These are phyloP conservation scores for Euphorbia schlechtendalii DNA, from an alignment of 441 rosid species.

Conservation along the genomic window DNA sequence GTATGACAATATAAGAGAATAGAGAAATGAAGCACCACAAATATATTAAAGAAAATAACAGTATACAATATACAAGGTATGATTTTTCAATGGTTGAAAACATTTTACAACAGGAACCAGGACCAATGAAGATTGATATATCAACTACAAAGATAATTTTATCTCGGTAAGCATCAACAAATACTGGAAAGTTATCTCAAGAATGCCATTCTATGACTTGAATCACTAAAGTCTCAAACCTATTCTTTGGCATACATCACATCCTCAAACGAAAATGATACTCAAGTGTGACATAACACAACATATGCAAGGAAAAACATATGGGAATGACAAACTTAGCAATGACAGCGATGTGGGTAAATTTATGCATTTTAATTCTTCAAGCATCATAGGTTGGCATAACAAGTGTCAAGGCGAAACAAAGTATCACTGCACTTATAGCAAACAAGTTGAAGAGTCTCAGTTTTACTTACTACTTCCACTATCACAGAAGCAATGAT, in stretches of 20 bases:
- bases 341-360: background rate
- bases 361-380: background rate
- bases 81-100: background rate
- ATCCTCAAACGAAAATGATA: background rate
- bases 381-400: background rate
- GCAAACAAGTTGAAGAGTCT: background rate
- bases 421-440: background rate
- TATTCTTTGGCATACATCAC: background rate
- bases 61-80: background rate
- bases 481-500: too few species aligned
- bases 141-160: background rate
- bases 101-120: background rate
- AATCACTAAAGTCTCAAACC: too few species aligned
- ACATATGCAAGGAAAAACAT: background rate
- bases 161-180: background rate
- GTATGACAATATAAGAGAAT: background rate
- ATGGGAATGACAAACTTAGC: background rate
- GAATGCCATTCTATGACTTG: background rate
- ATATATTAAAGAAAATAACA: background rate
- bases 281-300: background rate
- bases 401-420: background rate
- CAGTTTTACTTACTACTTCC: background rate
- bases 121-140: slow-evolving; percentile 7
- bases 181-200: background rate
- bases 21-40: slow-evolving; percentile 7